phyloP scores from a whole-genome alignment of 768 basidiomycete genomes.

The Leccinum broughii region DNA sequence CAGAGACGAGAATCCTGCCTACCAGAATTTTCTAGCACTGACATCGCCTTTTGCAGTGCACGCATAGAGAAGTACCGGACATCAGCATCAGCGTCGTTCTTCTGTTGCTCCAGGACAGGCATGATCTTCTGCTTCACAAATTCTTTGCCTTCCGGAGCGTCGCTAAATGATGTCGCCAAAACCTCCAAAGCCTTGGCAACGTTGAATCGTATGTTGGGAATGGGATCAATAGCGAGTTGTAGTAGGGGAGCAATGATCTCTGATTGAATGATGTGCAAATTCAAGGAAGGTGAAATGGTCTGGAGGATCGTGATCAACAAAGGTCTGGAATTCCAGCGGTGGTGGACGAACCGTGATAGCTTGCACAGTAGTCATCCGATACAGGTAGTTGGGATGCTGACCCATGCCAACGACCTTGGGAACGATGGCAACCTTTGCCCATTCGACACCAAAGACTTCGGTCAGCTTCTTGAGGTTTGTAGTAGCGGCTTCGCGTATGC shows the following conservation, averaged over 20 bases:
- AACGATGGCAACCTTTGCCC: slow-evolving; percentile 91
- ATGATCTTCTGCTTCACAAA: slow-evolving; percentile 73
- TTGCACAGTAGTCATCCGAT: slow-evolving; percentile 98
- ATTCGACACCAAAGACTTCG: slow-evolving; percentile 97
- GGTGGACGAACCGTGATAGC: slow-evolving; percentile 81
- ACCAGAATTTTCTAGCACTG: slow-evolving; percentile 42
- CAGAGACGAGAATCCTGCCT: slow-evolving; percentile 5
- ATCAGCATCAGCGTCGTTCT: slow-evolving; percentile 90
- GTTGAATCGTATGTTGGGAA: slow-evolving; percentile 99
- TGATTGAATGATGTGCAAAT: slow-evolving; percentile 75
- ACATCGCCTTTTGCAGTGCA: slow-evolving; percentile 62
- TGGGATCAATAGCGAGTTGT: slow-evolving; percentile 82
- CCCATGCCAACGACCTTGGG: slow-evolving; percentile 98
- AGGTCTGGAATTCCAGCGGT: neutral
- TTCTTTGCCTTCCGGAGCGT: slow-evolving; percentile 66
- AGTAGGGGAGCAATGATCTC: slow-evolving; percentile 85
- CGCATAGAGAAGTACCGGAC: slow-evolving; percentile 91
- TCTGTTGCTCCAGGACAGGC: slow-evolving; percentile 83
- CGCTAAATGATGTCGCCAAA: slow-evolving; percentile 69
- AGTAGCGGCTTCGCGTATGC: slow-evolving; percentile 97
- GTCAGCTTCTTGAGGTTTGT: slow-evolving; percentile 96
- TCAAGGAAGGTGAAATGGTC: slow-evolving; percentile 95
- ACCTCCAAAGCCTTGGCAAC: slow-evolving; percentile 95
- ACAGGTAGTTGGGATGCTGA: slow-evolving; percentile 93
- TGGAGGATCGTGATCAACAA: slow-evolving; percentile 35